Evolutionary conservation across 306 rosid genomes (phyloP), one percentile per base, ranked within the genome.

Genomic region (Hippophae rhamnoides): DNA sequence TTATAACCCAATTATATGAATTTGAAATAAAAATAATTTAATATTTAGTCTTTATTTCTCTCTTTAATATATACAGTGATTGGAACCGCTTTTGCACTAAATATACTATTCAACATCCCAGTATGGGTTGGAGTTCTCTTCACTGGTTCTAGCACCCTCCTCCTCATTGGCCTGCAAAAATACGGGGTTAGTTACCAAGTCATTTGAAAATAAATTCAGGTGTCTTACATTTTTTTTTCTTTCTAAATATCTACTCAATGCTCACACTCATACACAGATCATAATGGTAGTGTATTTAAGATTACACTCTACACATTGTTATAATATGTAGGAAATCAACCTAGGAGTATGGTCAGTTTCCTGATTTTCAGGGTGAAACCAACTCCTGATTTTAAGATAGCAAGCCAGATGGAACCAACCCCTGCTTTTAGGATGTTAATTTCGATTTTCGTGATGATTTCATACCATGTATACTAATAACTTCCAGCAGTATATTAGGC

Each of bases 1-100:
- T 18, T 18, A 18, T 18, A 18, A 18, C 18, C 18, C 40, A 5
- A 4, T 41, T 10, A 48, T 48, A 11, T 46, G 1, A 13, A n/a
- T 3, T 49, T 49, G 12, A 49, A 12, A 12, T 13, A 7, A 12
- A 1, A 7, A 6, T 3, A 48, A 9, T 10, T 10, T 10, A 10
- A 48, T 0, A 48, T 48, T 10, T 9, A 25, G 1, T 9, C 7
- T 10, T 2, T 11, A 18, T 65, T 5, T 47, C 7, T 51, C 41
- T 61, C 1, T 23, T 55, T 26, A 6, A 38, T 43, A 27, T 47
- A 42, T 74, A 70, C 83, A 90, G 98, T 92, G 60, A 80, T 92
- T 52, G 98, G 98, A 54, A 92, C 96, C 42, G 95, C 96, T 8
- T 83, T 92, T 69, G 95, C 89, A 0, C 75, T 92, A 31, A 85